Conservation (phyloP, 108 stramenopile species). For the Pseudonitzschia pungens region DNA sequence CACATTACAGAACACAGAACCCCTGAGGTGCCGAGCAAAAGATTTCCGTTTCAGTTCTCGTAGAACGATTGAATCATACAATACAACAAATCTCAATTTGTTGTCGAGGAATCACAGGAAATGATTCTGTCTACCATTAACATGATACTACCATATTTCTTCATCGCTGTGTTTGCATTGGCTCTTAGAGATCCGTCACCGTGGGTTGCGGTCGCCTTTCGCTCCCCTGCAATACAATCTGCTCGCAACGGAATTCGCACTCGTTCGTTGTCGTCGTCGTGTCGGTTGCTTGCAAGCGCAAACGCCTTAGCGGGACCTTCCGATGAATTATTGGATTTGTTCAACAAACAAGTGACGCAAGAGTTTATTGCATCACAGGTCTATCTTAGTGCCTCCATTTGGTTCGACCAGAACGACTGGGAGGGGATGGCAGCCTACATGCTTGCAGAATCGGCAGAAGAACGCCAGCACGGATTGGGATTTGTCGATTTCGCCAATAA, state of each 20-base stretch:
- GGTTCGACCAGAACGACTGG: conserved; percentile 22
- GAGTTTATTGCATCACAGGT: conserved; percentile 33
- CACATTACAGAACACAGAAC: too few species aligned
- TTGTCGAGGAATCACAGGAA: too few species aligned
- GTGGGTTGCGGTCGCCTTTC: neutral
- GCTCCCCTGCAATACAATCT: neutral
- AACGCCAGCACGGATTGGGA: conserved; percentile 27
- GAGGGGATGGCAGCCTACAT: conserved; percentile 41
- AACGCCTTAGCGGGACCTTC: neutral
- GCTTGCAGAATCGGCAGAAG: conserved; percentile 33
- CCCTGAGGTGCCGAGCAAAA: too few species aligned
- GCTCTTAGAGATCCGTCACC: neutral
- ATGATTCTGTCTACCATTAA: neutral
- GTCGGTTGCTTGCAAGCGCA: neutral
- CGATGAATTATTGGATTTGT: conserved; percentile 12
- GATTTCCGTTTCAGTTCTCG: too few species aligned
- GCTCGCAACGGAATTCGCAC: neutral
- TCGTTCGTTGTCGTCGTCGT: neutral
- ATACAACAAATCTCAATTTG: too few species aligned
- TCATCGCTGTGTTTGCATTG: neutral
- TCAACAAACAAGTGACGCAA: conserved; percentile 26
- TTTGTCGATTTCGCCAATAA: conserved; percentile 37
- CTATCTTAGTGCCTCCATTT: conserved; percentile 35
- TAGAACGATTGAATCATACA: too few species aligned
- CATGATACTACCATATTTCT: neutral